A percentile compares a stretch with the other conserved stretches of the same genome.
These are phyloP conservation scores for Nothophoma quercina DNA, from an alignment of 2,329 filamentous ascomycete species.

Conservation along the genomic window DNA sequence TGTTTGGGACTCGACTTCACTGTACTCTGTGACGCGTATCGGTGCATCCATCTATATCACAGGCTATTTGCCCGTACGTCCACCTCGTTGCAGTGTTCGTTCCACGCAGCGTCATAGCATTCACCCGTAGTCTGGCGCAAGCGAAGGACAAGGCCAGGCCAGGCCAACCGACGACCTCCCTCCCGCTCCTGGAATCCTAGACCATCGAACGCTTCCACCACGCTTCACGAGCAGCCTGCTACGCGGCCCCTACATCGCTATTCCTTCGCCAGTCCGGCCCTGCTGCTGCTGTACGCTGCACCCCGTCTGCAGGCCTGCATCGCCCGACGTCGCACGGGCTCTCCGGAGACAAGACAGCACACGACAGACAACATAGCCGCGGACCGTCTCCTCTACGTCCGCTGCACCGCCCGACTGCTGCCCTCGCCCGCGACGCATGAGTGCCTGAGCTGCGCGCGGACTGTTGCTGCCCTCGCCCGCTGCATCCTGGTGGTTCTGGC, in stretches of 20 bases:
- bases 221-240: constrained; percentile 27
- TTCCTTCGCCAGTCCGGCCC: constrained; percentile 19
- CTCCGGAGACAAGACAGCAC: constrained; percentile 41
- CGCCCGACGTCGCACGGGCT: constrained; percentile 42
- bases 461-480: constrained; percentile 24
- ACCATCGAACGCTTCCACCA: constrained; percentile 30
- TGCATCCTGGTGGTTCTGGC: constrained; percentile 25
- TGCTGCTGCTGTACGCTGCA: constrained; percentile 24
- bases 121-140: constrained; percentile 7
- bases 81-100: background rate
- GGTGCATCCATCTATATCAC: background rate
- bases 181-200: constrained; percentile 34
- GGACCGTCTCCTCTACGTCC: constrained; percentile 16
- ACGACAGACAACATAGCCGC: constrained; percentile 36
- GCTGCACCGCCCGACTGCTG: constrained; percentile 22
- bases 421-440: constrained; percentile 35
- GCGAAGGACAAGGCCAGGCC: constrained; percentile 29
- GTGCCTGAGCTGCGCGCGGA: constrained; percentile 27
- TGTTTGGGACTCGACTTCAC: background rate
- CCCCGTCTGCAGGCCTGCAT: constrained; percentile 15
- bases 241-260: constrained; percentile 23
- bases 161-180: constrained; percentile 24
- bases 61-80: too few species aligned
- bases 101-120: constrained; percentile 11
- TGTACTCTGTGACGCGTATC: background rate